Base-by-base conservation (phyloP, 345 rosid genomes). In the Syzygium aromaticum region DNA sequence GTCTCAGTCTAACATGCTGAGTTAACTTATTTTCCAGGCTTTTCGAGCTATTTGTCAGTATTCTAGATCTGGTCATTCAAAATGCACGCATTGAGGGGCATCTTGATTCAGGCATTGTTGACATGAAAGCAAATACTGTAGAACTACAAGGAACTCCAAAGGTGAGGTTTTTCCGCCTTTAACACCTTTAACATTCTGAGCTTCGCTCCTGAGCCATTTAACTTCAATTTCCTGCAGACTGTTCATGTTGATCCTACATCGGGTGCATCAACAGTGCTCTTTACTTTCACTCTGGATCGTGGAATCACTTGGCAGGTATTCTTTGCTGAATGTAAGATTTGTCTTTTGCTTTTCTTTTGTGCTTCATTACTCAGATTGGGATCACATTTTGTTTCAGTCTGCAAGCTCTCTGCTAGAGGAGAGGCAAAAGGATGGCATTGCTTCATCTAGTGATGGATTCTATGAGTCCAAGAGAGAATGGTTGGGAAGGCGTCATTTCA, bases 391-490 rank as follows among this genome's bases (percentile, higher is more conserved):
- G 12, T 92, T 86, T 57, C 90, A 98, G 99, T 91, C 94, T 86
- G 98, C 99, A 61, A 96, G 94, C 90, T 88, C 92, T 49, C 92
- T 95, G 93, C 96, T 95, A 49, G 94, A 93, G 46, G 99, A 92
- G 88, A 95, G 95, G 93, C 94, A 91, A 90, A 93, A 92, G 91
- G 98, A 96, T 87, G 96, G 98, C 64, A 93, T 94, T 89, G 95
- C 96, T 89, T 96, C 99, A 38, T 90, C 94, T 19, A 90, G 52
- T 92, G 99, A 96, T 90, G 99, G 99, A 64, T 98, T 98, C 89
- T 98, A 93, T 92, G 99, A 98, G 92, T 98, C 99, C 87, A 96
- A 91, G 90, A 95, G 99, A 90, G 99, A 98, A 89, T 98, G 99
- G 99, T 89, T 98, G 90, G 99, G 99, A 90, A 94, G 90, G 86